phyloP scores from a whole-genome alignment of 345 rosid genomes.

The Gossypium bickii region DNA sequence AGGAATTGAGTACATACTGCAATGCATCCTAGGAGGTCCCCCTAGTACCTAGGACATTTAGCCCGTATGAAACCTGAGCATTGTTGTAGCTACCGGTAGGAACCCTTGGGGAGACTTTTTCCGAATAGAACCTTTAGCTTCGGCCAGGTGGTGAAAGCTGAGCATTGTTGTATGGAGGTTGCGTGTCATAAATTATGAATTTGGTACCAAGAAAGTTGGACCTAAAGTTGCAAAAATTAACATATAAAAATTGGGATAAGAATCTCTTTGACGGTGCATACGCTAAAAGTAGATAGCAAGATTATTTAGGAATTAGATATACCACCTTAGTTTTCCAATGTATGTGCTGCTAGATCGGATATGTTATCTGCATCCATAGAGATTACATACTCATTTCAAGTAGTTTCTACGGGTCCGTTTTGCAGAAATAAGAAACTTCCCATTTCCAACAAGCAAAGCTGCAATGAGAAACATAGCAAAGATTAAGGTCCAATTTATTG shows the following conservation, averaged over 20 bases:
- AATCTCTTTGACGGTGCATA: not conserved
- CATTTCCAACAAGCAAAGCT: slow-evolving; percentile 84
- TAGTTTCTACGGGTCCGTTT: slow-evolving; percentile 84
- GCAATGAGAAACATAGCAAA: slow-evolving; percentile 13
- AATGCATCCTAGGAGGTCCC: slow-evolving; percentile 94
- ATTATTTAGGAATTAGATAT: not conserved
- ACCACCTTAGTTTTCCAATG: slow-evolving; percentile 81
- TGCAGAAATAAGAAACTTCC: slow-evolving; percentile 94
- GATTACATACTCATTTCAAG: slow-evolving; percentile 85
- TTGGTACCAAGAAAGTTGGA: slow-evolving; percentile 94
- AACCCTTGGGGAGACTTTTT: slow-evolving; percentile 82
- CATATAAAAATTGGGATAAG: not conserved
- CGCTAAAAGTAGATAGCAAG: not conserved
- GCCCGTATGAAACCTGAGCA: slow-evolving; percentile 79
- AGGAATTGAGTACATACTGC: slow-evolving; percentile 76
- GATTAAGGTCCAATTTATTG: not conserved
- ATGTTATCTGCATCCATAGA: slow-evolving; percentile 84
- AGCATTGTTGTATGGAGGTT: slow-evolving; percentile 74
- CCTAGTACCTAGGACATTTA: slow-evolving; percentile 84
- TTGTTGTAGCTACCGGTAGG: slow-evolving; percentile 83
- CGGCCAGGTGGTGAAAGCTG: slow-evolving; percentile 68
- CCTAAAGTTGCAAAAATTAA: slow-evolving; percentile 35
- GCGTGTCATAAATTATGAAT: slow-evolving; percentile 82
- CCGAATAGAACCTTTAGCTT: slow-evolving; percentile 78
- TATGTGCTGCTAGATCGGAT: slow-evolving; percentile 81